Conservation (phyloP, 192 early-diverging fungal species). For the Jimgerdemannia lactiflua region DNA sequence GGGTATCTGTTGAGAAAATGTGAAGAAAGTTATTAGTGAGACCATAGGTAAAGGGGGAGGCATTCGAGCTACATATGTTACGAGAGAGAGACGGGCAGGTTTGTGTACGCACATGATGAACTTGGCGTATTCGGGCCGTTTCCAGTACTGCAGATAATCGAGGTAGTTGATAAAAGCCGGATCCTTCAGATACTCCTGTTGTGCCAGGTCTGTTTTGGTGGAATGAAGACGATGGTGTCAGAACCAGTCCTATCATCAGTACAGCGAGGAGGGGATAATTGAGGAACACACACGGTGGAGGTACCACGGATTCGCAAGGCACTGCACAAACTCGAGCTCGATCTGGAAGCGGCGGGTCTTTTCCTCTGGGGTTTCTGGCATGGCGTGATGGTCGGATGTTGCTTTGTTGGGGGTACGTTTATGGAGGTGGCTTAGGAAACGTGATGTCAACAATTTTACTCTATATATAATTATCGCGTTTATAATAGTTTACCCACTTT, state of each 20-base stretch:
- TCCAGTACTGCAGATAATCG: constrained; percentile 89
- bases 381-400: neutral
- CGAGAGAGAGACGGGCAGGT: neutral
- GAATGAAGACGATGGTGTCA: neutral
- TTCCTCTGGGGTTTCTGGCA: neutral
- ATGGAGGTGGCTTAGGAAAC: too few species aligned
- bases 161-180: constrained; percentile 87
- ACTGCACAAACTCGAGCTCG: constrained; percentile 96
- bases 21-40: neutral
- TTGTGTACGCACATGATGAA: constrained; percentile 66
- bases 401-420: too few species aligned
- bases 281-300: constrained; percentile 63
- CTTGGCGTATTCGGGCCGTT: constrained; percentile 85
- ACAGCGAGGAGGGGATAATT: neutral
- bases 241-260: neutral
- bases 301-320: constrained; percentile 92
- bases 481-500: too few species aligned
- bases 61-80: neutral
- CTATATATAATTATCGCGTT: too few species aligned
- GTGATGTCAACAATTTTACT: too few species aligned
- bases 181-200: constrained; percentile 83
- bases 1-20: constrained; percentile 66
- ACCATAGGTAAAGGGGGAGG: neutral
- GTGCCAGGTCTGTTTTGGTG: constrained; percentile 65
- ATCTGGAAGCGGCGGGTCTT: constrained; percentile 65